phyloP scores from a whole-genome alignment of 1,284 basidiomycete genomes.

The Trametes sp. region DNA sequence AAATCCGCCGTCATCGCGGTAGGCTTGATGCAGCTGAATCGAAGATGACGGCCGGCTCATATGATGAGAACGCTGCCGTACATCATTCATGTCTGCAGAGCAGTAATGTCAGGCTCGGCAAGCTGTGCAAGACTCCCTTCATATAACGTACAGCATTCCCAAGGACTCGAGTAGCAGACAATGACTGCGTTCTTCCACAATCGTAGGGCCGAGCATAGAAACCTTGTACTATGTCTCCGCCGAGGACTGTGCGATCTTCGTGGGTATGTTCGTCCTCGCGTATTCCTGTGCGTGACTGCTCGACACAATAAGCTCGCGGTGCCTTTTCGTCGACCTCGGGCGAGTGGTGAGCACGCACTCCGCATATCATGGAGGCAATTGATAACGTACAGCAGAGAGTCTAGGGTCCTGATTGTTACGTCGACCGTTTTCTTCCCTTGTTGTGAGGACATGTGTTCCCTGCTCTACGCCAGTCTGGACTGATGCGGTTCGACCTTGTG shows the following conservation, averaged over 20 bases:
- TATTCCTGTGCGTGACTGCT: not conserved
- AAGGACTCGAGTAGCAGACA: not conserved
- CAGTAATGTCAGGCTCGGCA: not conserved
- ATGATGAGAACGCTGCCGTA: not conserved
- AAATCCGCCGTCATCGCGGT: not conserved
- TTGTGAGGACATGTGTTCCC: not conserved
- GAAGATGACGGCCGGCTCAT: not conserved
- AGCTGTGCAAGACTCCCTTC: not conserved
- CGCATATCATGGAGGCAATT: slow-evolving; percentile 5
- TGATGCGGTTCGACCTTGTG: not conserved
- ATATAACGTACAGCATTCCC: not conserved
- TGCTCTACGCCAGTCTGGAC: not conserved
- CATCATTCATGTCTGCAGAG: not conserved
- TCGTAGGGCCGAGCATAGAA: not conserved
- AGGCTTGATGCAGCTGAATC: not conserved
- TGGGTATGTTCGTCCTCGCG: not conserved
- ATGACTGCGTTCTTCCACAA: not conserved
- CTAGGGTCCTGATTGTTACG: not conserved
- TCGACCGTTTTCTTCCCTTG: not conserved
- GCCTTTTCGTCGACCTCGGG: not conserved
- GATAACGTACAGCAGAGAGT: slow-evolving; percentile 1
- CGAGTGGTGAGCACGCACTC: not conserved
- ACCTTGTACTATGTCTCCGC: not conserved
- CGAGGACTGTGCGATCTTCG: not conserved
- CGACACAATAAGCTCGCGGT: not conserved